Percentiles rank a stretch among this genome's conserved stretches.
These are phyloP conservation scores for Colletotrichum filicis DNA, from an alignment of 2,329 filamentous ascomycete genomes.

Conservation along the genomic window DNA sequence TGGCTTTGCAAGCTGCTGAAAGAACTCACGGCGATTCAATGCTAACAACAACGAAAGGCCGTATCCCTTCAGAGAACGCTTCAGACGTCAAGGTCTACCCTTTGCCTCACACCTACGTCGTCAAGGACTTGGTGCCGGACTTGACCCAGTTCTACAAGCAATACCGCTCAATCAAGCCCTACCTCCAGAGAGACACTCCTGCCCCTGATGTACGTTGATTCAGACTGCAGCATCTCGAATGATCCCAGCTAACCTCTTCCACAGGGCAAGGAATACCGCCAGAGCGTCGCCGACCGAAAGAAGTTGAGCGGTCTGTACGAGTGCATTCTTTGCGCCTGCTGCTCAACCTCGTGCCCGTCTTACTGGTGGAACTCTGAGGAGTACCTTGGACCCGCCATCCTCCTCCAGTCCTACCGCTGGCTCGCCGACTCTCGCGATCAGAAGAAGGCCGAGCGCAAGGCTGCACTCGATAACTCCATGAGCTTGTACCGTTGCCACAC, in stretches of 20 bases:
- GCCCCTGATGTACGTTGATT: slow-evolving; percentile 78
- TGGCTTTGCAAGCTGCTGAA: background rate
- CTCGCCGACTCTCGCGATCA: slow-evolving; percentile 95
- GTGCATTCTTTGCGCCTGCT: slow-evolving; percentile 99
- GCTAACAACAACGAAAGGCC: slow-evolving; percentile 69
- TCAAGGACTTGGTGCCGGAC: slow-evolving; percentile 98
- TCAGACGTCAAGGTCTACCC: slow-evolving; percentile 96
- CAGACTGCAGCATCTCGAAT: background rate
- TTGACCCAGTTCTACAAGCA: slow-evolving; percentile 99
- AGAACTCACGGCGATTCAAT: background rate
- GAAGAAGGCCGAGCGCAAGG: slow-evolving; percentile 87
- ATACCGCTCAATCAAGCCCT: slow-evolving; percentile 99
- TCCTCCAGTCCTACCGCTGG: slow-evolving; percentile 98
- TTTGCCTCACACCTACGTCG: slow-evolving; percentile 97
- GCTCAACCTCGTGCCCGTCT: slow-evolving; percentile 98
- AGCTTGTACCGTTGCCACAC: slow-evolving; percentile 99
- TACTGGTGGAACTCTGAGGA: slow-evolving; percentile 99
- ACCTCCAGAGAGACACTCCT: slow-evolving; percentile 90
- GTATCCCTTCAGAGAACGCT: slow-evolving; percentile 85
- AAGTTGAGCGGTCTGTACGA: slow-evolving; percentile 99
- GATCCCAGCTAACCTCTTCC: slow-evolving; percentile 3
- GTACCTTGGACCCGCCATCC: slow-evolving; percentile 95
- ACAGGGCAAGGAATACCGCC: slow-evolving; percentile 91
- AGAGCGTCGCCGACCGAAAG: slow-evolving; percentile 90
- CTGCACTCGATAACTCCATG: slow-evolving; percentile 97